Base-by-base conservation (phyloP, 371 early-diverging fungal genomes). In the Mucor ambiguus region DNA sequence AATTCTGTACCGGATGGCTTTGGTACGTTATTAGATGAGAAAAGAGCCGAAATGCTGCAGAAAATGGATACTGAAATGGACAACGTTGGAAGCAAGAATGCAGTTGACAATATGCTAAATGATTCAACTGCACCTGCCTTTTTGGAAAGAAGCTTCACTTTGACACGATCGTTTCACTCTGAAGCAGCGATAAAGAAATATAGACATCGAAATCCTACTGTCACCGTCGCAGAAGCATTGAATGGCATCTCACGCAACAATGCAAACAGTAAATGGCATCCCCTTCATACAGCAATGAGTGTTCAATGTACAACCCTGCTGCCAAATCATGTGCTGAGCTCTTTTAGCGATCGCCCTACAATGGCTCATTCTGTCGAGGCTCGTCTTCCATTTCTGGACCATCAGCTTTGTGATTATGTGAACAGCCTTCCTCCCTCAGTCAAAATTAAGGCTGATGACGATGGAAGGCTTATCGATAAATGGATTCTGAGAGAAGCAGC, bases 361-460 rank as follows among this genome's bases (percentile, higher is more conserved):
- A 72, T 72, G 72, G 72, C 72, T 11, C 72, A 72, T 46, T 72
- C 68, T n/a, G 48, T 68, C 14, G 72, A 72, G 61, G 68, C 68
- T 0, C 64, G 72, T 35, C 62, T 68, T 18, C 72, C 72, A 0
- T 72, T 72, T 54, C 28, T 72, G 58, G 72, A 72, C 20, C 68
- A 72, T 38, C 18, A 16, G 18, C 55, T 72, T 4, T 63, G 64
- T 18, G 72, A 72, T 59, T 72, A 72, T 62, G 68, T 68, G 9
- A 72, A 72, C 37, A 30, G 55, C 22, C 63, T 72, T 2, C 72
- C 68, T 32, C 72, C 72, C 8, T 72, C 72, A 5, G 65, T 72
- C 29, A 72, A 72, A 22, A 44, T 72, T 2, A 49, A 64, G 37
- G 52, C 37, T 37, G 46, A 59, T 16, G 20, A 68, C 4, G 57